phyloP scores from a whole-genome alignment of 2,329 filamentous ascomycete genomes.

The Xylogone sp. region DNA sequence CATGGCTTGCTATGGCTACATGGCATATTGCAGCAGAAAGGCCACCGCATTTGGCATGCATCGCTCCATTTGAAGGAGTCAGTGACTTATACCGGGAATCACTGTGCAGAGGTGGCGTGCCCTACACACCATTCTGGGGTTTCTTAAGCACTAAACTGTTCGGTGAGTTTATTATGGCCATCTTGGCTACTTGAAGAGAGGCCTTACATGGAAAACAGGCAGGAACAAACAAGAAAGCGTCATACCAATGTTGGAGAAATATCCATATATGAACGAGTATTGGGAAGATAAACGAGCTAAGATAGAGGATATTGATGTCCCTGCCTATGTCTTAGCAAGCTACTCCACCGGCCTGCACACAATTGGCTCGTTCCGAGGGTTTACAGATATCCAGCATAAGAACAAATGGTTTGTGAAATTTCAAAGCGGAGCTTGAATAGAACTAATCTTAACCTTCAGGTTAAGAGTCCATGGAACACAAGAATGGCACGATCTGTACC shows the following conservation, averaged over 20 bases:
- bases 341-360: slow-evolving; percentile 6
- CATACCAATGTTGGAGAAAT: slow-evolving; percentile 7
- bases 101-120: slow-evolving; percentile 1
- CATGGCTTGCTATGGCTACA: slow-evolving; percentile 16
- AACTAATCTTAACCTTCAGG: not conserved
- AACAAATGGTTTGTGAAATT: slow-evolving; percentile 3
- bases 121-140: not conserved
- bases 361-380: slow-evolving; percentile 1
- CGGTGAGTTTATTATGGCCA: not conserved
- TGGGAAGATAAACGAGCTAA: slow-evolving; percentile 5
- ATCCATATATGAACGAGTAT: slow-evolving; percentile 9
- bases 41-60: not conserved
- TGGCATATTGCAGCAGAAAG: slow-evolving; percentile 3
- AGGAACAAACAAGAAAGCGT: not conserved
- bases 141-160: slow-evolving; percentile 10
- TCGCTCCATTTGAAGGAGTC: slow-evolving; percentile 6
- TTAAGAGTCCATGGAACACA: slow-evolving; percentile 25
- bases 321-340: slow-evolving; percentile 5
- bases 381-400: not conserved
- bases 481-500: slow-evolving; percentile 42
- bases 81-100: slow-evolving; percentile 3
- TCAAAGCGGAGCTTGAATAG: too few species aligned
- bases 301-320: slow-evolving; percentile 4
- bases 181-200: not conserved
- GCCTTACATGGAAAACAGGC: not conserved